Conservation (phyloP, 192 early-diverging fungal genomes). For the Podila epigama region DNA sequence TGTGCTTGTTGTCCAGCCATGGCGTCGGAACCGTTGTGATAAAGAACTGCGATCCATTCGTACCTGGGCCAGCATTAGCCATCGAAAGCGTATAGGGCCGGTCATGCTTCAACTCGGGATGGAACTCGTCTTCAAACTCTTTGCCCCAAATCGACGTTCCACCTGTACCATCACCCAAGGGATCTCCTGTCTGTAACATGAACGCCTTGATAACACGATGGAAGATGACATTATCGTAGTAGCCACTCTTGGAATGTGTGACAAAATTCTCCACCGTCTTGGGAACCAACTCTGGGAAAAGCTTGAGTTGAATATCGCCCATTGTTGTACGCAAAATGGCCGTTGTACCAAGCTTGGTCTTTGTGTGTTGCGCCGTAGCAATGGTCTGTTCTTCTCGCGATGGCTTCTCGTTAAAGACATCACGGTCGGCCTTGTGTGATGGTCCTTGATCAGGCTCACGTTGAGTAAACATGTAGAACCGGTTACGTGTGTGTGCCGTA, state of each 20-base stretch:
- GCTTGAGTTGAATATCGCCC: constrained; percentile 89
- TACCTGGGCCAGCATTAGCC: constrained; percentile 92
- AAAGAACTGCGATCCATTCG: constrained; percentile 96
- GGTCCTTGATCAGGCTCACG: constrained; percentile 83
- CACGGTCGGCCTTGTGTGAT: constrained; percentile 72
- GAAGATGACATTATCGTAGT: constrained; percentile 94
- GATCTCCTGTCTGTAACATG: constrained; percentile 97
- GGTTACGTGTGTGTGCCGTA: constrained; percentile 89
- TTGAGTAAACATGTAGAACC: constrained; percentile 93
- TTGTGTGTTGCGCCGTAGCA: constrained; percentile 69
- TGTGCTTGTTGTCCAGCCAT: constrained; percentile 98
- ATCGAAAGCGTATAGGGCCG: constrained; percentile 92
- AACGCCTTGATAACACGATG: constrained; percentile 97
- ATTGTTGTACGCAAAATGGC: constrained; percentile 89
- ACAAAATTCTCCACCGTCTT: constrained; percentile 97
- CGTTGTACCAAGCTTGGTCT: constrained; percentile 67
- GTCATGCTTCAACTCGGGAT: constrained; percentile 80
- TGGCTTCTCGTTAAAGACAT: constrained; percentile 98
- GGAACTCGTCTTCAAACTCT: constrained; percentile 96
- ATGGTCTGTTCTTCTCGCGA: constrained; percentile 95
- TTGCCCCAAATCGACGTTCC: constrained; percentile 92
- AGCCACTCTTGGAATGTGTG: constrained; percentile 82
- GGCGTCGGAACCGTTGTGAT: constrained; percentile 93
- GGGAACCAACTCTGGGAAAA: constrained; percentile 91
- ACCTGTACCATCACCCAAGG: constrained; percentile 92